A percentile compares a stretch with the other conserved stretches of the same genome.
These are phyloP conservation scores for Didymellaceae sp. DNA, from an alignment of 2,329 filamentous ascomycete species.

Conservation along the genomic window DNA sequence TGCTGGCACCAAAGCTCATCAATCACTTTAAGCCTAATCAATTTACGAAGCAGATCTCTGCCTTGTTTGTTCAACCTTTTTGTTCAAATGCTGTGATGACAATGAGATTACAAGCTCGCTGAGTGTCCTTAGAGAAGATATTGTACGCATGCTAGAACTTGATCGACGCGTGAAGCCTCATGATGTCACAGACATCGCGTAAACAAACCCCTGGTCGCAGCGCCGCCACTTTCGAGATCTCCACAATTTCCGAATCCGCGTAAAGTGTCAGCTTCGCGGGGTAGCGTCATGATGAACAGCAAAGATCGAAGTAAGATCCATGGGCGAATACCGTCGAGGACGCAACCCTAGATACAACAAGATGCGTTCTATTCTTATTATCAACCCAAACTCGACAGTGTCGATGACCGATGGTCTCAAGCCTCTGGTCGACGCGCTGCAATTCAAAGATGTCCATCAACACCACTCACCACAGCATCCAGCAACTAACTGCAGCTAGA, in stretches of 20 bases:
- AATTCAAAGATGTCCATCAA: conserved; percentile 52
- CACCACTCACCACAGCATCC: conserved; percentile 32
- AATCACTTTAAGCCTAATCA: no score
- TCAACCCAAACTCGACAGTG: conserved; percentile 80
- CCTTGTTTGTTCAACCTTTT: no score
- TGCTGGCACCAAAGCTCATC: no score
- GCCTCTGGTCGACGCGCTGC: conserved; percentile 54
- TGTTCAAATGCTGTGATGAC: no score
- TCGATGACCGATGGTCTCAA: conserved; percentile 74
- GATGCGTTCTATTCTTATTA: conserved; percentile 65
- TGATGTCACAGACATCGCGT: conserved; percentile 19
- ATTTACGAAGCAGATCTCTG: no score
- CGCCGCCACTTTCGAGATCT: conserved; percentile 4
- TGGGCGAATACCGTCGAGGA: conserved; percentile 36
- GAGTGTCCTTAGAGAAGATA: no score
- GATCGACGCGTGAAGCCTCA: background rate
- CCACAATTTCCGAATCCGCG: conserved; percentile 19
- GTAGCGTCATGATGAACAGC: conserved; percentile 9
- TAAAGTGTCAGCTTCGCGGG: conserved; percentile 20
- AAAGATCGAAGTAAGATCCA: conserved; percentile 13
- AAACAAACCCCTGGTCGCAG: conserved; percentile 12
- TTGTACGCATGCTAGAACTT: no score
- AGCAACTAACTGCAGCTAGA: conserved; percentile 55
- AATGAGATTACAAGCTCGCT: no score
- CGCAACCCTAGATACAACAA: conserved; percentile 31